Evolutionary conservation across 108 stramenopile genomes (phyloP).

Genomic region (Stephanodiscus triporus): DNA sequence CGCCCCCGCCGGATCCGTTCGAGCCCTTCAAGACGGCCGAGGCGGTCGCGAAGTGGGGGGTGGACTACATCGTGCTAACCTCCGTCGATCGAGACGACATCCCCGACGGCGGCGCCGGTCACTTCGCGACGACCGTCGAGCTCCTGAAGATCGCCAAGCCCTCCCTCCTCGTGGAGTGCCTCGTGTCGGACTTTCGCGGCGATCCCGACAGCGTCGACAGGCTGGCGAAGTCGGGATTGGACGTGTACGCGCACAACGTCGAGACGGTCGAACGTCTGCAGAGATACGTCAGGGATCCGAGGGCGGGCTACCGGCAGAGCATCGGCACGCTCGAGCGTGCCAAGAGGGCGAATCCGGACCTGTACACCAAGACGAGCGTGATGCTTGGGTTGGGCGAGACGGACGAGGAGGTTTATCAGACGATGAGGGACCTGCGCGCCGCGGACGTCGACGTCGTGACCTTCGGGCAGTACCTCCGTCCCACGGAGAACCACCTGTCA

Average conservation of each 20-base stretch:
- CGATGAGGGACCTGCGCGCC: conserved; percentile 93
- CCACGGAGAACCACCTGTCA: conserved; percentile 93
- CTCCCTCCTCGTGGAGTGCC: conserved; percentile 94
- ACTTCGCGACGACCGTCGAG: conserved; percentile 94
- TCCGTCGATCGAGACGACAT: conserved; percentile 97
- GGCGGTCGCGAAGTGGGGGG: conserved; percentile 94
- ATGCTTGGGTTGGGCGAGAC: conserved; percentile 99
- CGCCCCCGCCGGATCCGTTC: conserved; percentile 94
- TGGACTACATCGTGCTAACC: conserved; percentile 98
- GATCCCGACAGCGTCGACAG: conserved; percentile 68
- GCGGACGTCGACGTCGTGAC: conserved; percentile 97
- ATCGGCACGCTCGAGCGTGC: conserved; percentile 88
- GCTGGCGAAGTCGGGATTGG: conserved; percentile 93
- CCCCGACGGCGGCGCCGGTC: conserved; percentile 92
- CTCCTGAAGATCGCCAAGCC: conserved; percentile 90
- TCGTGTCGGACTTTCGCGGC: conserved; percentile 97
- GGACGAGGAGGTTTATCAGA: conserved; percentile 94
- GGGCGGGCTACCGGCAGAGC: conserved; percentile 94
- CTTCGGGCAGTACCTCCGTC: conserved; percentile 97
- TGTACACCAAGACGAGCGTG: conserved; percentile 95
- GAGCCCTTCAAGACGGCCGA: conserved; percentile 97
- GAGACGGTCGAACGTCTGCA: conserved; percentile 97
- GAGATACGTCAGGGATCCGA: conserved; percentile 88
- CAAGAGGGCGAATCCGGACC: conserved; percentile 73
- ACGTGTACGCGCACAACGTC: conserved; percentile 99